Evolutionary conservation across 768 basidiomycete species (phyloP).

Genomic region (Dioszegia hungarica): DNA sequence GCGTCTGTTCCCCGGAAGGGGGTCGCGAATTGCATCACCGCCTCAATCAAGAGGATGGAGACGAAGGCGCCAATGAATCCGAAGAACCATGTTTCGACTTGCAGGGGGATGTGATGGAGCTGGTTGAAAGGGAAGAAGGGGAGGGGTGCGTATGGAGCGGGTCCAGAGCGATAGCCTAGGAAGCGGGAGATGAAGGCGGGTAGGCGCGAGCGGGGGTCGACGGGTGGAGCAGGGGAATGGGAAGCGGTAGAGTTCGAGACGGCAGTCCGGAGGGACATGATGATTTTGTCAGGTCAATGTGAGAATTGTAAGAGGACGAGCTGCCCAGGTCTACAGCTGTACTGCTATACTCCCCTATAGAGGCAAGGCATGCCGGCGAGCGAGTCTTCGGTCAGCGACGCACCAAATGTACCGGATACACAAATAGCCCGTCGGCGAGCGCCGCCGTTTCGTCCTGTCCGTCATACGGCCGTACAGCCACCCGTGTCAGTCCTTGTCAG

Average conservation of each 20-base stretch:
- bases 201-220: not conserved
- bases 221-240: not conserved
- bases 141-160: not conserved
- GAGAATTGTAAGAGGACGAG: too few species aligned
- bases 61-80: conserved; percentile 26
- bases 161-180: not conserved
- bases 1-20: conserved; percentile 12
- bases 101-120: conserved; percentile 22
- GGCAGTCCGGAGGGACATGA: not conserved
- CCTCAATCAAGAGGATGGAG: conserved; percentile 28
- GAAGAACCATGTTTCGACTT: conserved; percentile 33
- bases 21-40: conserved; percentile 16
- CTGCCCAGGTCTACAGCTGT: too few species aligned
- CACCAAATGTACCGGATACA: too few species aligned
- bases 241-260: not conserved
- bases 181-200: not conserved
- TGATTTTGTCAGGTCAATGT: not conserved
- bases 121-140: conserved; percentile 27
- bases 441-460: too few species aligned
- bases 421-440: too few species aligned
- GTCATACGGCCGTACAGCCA: too few species aligned
- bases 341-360: too few species aligned
- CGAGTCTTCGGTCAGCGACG: too few species aligned
- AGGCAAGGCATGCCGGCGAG: too few species aligned
- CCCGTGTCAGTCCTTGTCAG: too few species aligned